Conservation (phyloP, 2,329 filamentous ascomycete species). For the Gaeumannomyces sp. region DNA sequence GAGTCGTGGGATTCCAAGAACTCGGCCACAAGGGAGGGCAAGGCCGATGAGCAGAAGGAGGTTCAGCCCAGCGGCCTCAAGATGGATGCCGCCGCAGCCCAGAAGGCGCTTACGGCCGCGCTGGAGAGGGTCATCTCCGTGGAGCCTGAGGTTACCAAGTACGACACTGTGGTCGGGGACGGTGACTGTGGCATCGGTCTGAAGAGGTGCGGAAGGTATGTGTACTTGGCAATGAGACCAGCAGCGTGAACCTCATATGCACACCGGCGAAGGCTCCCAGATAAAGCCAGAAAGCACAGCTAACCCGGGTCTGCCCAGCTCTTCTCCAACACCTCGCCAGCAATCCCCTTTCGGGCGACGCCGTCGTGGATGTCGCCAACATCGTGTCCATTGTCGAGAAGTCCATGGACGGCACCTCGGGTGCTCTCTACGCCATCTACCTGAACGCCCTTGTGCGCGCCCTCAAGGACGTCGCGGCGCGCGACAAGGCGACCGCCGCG, state of each 20-base stretch:
- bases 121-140: conserved; percentile 57
- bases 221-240: conserved; percentile 2
- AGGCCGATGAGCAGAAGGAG: conserved; percentile 24
- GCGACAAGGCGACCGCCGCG: conserved; percentile 20
- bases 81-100: conserved; percentile 45
- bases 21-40: conserved; percentile 37
- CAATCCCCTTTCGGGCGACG: conserved; percentile 42
- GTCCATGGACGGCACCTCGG: conserved; percentile 57
- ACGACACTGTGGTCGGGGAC: conserved; percentile 80
- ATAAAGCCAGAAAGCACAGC: not conserved
- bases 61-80: conserved; percentile 40
- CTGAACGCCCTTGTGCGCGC: conserved; percentile 74
- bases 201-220: conserved; percentile 73
- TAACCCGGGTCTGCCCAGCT: conserved; percentile 27
- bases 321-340: conserved; percentile 43
- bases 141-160: conserved; percentile 66
- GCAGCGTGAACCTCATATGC: not conserved
- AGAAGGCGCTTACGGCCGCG: conserved; percentile 47
- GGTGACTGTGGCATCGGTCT: conserved; percentile 85
- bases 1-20: conserved; percentile 58
- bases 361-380: conserved; percentile 43
- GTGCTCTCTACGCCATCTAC: conserved; percentile 71
- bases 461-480: conserved; percentile 36
- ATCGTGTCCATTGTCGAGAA: conserved; percentile 51
- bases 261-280: too few species aligned